Evolutionary conservation across 371 early-diverging fungal genomes (phyloP).

Genomic region (Haplosporangium sp.): DNA sequence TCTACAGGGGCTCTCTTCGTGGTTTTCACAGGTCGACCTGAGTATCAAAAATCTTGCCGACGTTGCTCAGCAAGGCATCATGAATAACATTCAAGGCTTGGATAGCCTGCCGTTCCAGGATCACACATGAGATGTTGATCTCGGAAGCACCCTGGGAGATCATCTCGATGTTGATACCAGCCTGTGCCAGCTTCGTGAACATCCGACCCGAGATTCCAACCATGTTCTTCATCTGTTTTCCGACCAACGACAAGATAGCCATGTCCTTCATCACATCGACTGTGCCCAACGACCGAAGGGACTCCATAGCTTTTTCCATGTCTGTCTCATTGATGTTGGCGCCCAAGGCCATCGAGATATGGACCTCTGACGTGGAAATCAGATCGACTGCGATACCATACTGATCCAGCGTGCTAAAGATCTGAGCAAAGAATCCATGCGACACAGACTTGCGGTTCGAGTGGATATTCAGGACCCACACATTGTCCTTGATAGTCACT

Average conservation of each 20-base stretch:
- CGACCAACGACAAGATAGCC: slow-evolving; percentile 97
- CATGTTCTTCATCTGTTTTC: slow-evolving; percentile 95
- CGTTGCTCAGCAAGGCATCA: slow-evolving; percentile 68
- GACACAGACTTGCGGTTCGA: slow-evolving; percentile 94
- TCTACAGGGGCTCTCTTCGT: background rate
- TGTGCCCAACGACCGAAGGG: slow-evolving; percentile 77
- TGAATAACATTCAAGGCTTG: slow-evolving; percentile 91
- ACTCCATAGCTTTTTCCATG: slow-evolving; percentile 75
- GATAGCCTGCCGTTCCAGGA: slow-evolving; percentile 76
- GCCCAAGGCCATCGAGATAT: slow-evolving; percentile 95
- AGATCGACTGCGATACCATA: slow-evolving; percentile 94
- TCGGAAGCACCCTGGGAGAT: slow-evolving; percentile 97
- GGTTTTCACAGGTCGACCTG: background rate
- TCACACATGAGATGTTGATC: slow-evolving; percentile 98
- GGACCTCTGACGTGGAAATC: slow-evolving; percentile 96
- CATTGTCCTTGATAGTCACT: slow-evolving; percentile 96
- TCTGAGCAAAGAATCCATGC: slow-evolving; percentile 95
- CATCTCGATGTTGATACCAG: slow-evolving; percentile 97
- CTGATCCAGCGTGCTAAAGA: slow-evolving; percentile 90
- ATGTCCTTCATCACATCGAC: slow-evolving; percentile 83
- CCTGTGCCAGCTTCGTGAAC: slow-evolving; percentile 91
- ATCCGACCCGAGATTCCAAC: slow-evolving; percentile 95
- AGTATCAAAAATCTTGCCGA: slow-evolving; percentile 6
- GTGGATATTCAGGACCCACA: slow-evolving; percentile 94
- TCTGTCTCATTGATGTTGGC: slow-evolving; percentile 71